Conservation (phyloP, 2,329 filamentous ascomycete species). For the Hymenoscyphus salicellus region DNA sequence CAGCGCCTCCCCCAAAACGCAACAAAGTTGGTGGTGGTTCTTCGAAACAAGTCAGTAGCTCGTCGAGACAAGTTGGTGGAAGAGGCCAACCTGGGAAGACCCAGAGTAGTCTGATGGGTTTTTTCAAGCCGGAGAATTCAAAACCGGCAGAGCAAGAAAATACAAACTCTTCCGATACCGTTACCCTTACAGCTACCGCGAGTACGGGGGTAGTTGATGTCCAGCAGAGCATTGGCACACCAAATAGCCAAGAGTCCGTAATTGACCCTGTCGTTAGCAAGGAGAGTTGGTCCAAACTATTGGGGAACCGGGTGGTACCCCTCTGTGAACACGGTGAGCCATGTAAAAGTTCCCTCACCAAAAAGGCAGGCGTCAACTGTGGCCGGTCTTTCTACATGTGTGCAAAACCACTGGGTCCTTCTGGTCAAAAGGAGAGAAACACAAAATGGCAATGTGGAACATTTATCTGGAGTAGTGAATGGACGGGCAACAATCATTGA, state of each 20-base stretch:
- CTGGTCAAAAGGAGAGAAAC: constrained; percentile 77
- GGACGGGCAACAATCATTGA: constrained; percentile 15
- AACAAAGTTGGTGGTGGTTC: constrained; percentile 42
- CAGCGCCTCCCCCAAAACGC: constrained; percentile 44
- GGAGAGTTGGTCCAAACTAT: constrained; percentile 81
- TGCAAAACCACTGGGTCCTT: constrained; percentile 73
- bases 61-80: constrained; percentile 20
- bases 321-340: constrained; percentile 85
- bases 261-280: constrained; percentile 71
- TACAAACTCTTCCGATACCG: not conserved
- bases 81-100: constrained; percentile 49
- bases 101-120: constrained; percentile 59
- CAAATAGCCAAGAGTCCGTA: constrained; percentile 36
- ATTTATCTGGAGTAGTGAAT: constrained; percentile 56
- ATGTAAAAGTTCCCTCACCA: constrained; percentile 79
- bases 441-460: constrained; percentile 86
- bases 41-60: constrained; percentile 17
- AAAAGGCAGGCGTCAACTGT: constrained; percentile 82
- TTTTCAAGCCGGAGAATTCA: constrained; percentile 66
- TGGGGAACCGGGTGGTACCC: constrained; percentile 71
- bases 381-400: constrained; percentile 67
- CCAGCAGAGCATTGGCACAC: constrained; percentile 10
- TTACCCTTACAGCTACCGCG: not conserved
- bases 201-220: not conserved
- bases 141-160: constrained; percentile 11